Evolutionary conservation across 148 eudicot species (phyloP).

Genomic region (Tetragonia tetragonoides): DNA sequence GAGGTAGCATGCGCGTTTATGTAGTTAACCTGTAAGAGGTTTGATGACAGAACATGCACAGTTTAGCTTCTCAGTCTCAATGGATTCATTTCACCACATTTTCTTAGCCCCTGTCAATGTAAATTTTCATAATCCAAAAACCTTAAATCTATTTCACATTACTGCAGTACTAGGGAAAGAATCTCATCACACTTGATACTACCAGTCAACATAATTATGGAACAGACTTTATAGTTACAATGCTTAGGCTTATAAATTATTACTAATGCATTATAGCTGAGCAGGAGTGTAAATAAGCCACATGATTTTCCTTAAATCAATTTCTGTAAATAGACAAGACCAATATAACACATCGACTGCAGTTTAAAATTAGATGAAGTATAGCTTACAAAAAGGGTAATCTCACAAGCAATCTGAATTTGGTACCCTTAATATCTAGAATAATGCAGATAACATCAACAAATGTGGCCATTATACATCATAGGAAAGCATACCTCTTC

Average conservation of each 20-base stretch:
- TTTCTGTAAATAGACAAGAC: not conserved
- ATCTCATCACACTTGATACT: not conserved
- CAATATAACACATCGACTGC: not conserved
- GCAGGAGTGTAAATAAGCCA: not conserved
- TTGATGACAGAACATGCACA: not conserved
- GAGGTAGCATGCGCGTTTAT: constrained; percentile 99
- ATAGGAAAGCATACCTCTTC: constrained; percentile 66
- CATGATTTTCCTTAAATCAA: not conserved
- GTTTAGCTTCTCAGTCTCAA: not conserved
- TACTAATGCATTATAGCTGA: not conserved
- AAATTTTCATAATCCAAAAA: not conserved
- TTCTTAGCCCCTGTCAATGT: not conserved
- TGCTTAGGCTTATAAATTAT: not conserved
- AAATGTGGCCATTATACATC: not conserved
- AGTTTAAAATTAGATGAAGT: not conserved
- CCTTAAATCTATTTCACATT: not conserved
- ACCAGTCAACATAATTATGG: not conserved
- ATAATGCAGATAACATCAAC: not conserved
- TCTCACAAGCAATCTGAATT: not conserved
- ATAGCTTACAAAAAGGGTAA: not conserved
- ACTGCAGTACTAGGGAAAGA: not conserved
- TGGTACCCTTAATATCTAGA: not conserved
- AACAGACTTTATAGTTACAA: not conserved
- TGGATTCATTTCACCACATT: not conserved
- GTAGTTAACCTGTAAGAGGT: constrained; percentile 69